Base-by-base conservation (phyloP, 257 asterid species). In the Nicotiana knightiana region DNA sequence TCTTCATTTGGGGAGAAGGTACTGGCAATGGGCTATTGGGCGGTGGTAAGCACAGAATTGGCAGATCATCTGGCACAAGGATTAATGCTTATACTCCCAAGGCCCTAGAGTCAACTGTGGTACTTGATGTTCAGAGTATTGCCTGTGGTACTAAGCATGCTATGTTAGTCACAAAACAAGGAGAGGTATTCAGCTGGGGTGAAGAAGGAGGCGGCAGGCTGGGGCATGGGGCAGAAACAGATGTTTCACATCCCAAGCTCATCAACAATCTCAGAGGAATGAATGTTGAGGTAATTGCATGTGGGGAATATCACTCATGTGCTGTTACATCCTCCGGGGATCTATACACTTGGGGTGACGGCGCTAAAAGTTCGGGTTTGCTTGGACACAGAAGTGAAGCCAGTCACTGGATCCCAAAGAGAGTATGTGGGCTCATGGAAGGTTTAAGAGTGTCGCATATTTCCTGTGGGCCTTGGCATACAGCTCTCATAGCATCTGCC, bases 391-490 rank as follows among this genome's bases (percentile, higher is more conserved):
- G 89, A 77, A 88, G 92, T 2, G 91, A 90, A 65, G 90, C 87
- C 10, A 91, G 97, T 83, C 94, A 95, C 79, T 93, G 98, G 97
- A 86, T 89, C 85, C 99, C 99, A 1, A 95, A 90, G 84, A 88
- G 81, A 88, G 89, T 95, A 0, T 53, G 88, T 58, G 94, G 97
- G 51, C 85, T 87, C 62, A 82, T 92, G 3, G 97, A 90, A 26
- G 96, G 96, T 46, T 82, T 95, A 32, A 92, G 88, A 26, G 93
- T 95, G 81, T 83, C 95, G 3, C 92, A 79, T 16, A 88, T 93
- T 67, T 87, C 98, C 17, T 95, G 99, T 82, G 99, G 98, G 67
- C 93, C 98, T 26, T 93, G 97, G 97, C 99, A 95, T 85, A 91
- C 97, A 3, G 96, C 97, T 30, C 37, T 95, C 57, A 58, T 92